These are phyloP conservation scores for Taphrina sp. DNA, from an alignment of 1,139 yeast genomes.

Conservation along the genomic window DNA sequence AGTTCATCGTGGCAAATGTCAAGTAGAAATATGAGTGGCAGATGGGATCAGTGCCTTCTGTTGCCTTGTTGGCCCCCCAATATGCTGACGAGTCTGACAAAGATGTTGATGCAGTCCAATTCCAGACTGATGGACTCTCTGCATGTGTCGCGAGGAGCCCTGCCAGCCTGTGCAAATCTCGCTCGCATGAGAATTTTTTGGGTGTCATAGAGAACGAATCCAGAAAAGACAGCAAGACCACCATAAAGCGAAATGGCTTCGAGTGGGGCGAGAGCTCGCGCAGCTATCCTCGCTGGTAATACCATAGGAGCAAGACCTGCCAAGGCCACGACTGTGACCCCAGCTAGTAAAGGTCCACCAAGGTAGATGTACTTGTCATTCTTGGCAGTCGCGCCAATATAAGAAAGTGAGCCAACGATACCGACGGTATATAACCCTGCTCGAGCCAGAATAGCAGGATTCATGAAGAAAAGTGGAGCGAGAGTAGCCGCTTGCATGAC, in stretches of 20 bases:
- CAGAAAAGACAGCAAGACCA: slow-evolving; percentile 30
- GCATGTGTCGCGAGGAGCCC: slow-evolving; percentile 25
- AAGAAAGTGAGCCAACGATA: slow-evolving; percentile 28
- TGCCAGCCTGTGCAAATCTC: slow-evolving; percentile 29
- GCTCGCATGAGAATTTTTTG: slow-evolving; percentile 23
- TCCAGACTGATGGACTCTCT: slow-evolving; percentile 27
- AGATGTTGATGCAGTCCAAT: slow-evolving; percentile 32
- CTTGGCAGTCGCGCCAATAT: slow-evolving; percentile 32
- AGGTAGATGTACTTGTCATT: slow-evolving; percentile 28
- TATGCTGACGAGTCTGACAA: slow-evolving; percentile 29
- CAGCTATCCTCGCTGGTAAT: slow-evolving; percentile 18
- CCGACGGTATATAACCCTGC: slow-evolving; percentile 33
- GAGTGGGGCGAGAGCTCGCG: slow-evolving; percentile 28
- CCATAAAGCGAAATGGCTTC: slow-evolving; percentile 29
- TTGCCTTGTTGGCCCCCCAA: slow-evolving; percentile 19
- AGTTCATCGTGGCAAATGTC: no score
- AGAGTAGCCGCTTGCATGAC: slow-evolving; percentile 31
- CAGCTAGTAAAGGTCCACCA: slow-evolving; percentile 32
- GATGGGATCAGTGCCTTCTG: no score
- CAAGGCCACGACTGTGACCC: slow-evolving; percentile 29
- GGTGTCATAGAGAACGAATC: slow-evolving; percentile 30
- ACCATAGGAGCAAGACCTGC: slow-evolving; percentile 34
- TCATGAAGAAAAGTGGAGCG: slow-evolving; percentile 30
- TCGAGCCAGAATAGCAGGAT: slow-evolving; percentile 30
- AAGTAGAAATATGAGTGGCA: no score